Evolutionary conservation across 2,329 filamentous ascomycete genomes (phyloP).

Genomic region (Cladorrhinum sp.): DNA sequence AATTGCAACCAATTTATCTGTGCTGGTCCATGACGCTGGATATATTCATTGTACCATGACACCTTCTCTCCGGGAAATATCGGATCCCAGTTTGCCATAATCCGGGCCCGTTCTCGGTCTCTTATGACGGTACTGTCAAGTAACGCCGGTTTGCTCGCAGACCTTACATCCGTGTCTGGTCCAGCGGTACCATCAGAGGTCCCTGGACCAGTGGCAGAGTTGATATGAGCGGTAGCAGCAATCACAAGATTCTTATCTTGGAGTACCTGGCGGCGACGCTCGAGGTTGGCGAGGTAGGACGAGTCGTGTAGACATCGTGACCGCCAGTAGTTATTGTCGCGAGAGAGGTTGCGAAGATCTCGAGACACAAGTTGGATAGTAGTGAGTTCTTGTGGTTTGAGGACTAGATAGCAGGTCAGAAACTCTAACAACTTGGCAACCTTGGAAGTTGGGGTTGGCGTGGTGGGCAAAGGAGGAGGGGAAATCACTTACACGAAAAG

Average conservation of each 20-base stretch:
- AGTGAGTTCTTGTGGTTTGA: slow-evolving; percentile 63
- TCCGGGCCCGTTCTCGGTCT: slow-evolving; percentile 46
- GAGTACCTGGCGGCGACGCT: slow-evolving; percentile 47
- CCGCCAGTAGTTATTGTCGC: slow-evolving; percentile 77
- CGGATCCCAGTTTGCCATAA: slow-evolving; percentile 81
- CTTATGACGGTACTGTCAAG: slow-evolving; percentile 12
- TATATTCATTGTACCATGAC: slow-evolving; percentile 86
- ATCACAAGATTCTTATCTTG: slow-evolving; percentile 25
- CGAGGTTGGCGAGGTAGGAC: slow-evolving; percentile 60
- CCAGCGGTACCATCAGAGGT: background rate
- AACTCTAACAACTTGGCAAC: background rate
- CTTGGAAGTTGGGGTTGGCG: background rate
- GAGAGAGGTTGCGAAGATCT: slow-evolving; percentile 62
- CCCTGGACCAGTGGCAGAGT: background rate
- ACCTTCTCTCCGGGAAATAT: slow-evolving; percentile 67
- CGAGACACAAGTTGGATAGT: slow-evolving; percentile 67
- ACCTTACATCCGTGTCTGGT: slow-evolving; percentile 27
- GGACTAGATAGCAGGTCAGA: slow-evolving; percentile 43
- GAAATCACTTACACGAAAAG: slow-evolving; percentile 52
- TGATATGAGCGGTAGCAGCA: background rate
- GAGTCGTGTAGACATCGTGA: slow-evolving; percentile 70
- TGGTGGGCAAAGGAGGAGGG: background rate
- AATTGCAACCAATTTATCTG: slow-evolving; percentile 73
- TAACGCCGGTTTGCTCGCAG: slow-evolving; percentile 15
- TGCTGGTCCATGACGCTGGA: slow-evolving; percentile 75